Evolutionary conservation across 495 filamentous ascomycete genomes (phyloP).

Genomic region (Penicillium argentinense): DNA sequence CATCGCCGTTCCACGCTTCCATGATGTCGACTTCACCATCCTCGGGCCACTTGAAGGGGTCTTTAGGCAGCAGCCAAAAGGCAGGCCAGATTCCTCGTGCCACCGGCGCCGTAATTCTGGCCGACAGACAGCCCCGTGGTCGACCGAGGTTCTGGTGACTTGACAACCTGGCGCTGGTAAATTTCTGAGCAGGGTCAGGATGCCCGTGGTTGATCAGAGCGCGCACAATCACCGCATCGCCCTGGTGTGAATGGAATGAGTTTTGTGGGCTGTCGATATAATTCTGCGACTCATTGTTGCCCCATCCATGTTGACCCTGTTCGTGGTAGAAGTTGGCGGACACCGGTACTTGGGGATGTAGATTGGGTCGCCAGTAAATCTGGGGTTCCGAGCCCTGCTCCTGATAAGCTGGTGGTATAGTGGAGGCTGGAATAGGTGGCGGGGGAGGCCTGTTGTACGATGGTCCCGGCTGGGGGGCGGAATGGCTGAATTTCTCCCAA

Average conservation of each 20-base stretch:
- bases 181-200: constrained; percentile 24
- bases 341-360: constrained; percentile 25
- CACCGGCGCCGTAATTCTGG: constrained; percentile 27
- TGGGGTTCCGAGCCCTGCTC: constrained; percentile 26
- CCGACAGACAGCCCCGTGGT: constrained; percentile 29
- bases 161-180: constrained; percentile 28
- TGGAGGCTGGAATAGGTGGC: constrained; percentile 30
- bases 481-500: constrained; percentile 22
- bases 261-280: constrained; percentile 28
- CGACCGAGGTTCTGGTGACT: constrained; percentile 26
- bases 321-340: constrained; percentile 24
- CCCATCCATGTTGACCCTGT: constrained; percentile 30
- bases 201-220: constrained; percentile 28
- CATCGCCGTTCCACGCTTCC: constrained; percentile 31
- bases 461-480: constrained; percentile 6
- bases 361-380: constrained; percentile 29
- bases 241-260: constrained; percentile 30
- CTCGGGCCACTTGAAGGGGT: constrained; percentile 32
- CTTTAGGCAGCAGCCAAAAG: constrained; percentile 35
- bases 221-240: constrained; percentile 28
- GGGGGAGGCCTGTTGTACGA: constrained; percentile 23
- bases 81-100: constrained; percentile 31
- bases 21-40: constrained; percentile 32
- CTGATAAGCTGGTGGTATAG: constrained; percentile 21
- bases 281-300: constrained; percentile 30